A percentile compares a stretch with the other conserved stretches of the same genome.
These are phyloP conservation scores for Colletotrichum sp. DNA, from an alignment of 2,329 filamentous ascomycete species.

Conservation along the genomic window DNA sequence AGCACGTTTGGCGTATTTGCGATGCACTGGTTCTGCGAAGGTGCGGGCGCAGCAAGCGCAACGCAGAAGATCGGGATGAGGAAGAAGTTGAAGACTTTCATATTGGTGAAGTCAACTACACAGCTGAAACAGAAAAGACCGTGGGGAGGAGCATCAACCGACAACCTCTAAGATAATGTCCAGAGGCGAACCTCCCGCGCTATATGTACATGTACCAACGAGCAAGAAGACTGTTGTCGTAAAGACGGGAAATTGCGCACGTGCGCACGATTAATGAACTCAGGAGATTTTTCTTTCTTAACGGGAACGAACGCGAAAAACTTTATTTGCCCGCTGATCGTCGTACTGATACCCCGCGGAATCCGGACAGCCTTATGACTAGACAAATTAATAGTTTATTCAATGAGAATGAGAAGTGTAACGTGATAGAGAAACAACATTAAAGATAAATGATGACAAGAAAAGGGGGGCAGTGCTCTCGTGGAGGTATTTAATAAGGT, in stretches of 20 bases:
- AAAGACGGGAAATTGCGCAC: neutral
- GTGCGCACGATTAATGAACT: neutral
- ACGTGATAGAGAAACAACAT: neutral
- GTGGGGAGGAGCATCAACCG: neutral
- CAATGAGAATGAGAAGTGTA: neutral
- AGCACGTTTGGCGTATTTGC: neutral
- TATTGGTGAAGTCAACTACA: neutral
- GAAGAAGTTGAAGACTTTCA: neutral
- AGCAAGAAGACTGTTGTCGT: neutral
- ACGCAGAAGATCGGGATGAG: neutral
- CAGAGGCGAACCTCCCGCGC: neutral
- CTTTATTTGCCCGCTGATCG: neutral
- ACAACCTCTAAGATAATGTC: neutral
- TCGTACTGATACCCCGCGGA: neutral
- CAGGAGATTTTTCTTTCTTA: neutral
- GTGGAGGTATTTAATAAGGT: neutral
- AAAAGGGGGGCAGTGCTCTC: neutral
- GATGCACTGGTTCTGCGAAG: neutral
- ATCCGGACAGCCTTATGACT: neutral
- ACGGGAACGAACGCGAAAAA: neutral
- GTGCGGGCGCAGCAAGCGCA: neutral
- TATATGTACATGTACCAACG: neutral
- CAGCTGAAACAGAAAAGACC: neutral
- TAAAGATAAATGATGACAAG: neutral
- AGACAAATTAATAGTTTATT: neutral